Conservation (phyloP, 306 rosid genomes). For the Inga leiocalycina region DNA sequence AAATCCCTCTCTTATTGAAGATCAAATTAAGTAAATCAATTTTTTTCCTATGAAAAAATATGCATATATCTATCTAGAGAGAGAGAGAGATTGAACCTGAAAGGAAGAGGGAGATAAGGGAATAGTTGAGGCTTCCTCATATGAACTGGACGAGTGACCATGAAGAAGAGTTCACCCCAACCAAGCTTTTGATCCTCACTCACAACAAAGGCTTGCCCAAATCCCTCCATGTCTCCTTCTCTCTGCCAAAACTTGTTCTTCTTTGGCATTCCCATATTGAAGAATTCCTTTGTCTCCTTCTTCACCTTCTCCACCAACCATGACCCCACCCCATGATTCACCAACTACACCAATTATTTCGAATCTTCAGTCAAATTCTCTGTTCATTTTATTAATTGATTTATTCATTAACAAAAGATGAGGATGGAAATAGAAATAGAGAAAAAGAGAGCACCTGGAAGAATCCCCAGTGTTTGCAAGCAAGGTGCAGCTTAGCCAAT, state of each 20-base stretch:
- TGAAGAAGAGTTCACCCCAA: constrained; percentile 53
- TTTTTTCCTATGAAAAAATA: too few relatives aligned
- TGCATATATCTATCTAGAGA: too few relatives aligned
- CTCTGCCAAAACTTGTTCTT: constrained; percentile 57
- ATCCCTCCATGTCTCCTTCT: constrained; percentile 56
- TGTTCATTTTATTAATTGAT: not conserved
- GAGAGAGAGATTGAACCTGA: constrained; percentile 36
- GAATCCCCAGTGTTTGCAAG: constrained; percentile 44
- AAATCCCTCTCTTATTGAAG: too few relatives aligned
- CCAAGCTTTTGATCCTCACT: constrained; percentile 48
- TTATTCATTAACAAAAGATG: not conserved
- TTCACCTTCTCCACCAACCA: constrained; percentile 48
- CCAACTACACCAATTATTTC: constrained; percentile 40
- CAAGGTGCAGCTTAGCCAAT: constrained; percentile 35
- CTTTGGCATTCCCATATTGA: constrained; percentile 54
- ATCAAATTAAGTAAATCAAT: too few relatives aligned
- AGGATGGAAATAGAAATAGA: not conserved
- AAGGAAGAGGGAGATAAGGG: constrained; percentile 50
- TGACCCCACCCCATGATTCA: constrained; percentile 57
- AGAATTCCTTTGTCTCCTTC: constrained; percentile 43
- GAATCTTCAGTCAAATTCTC: not conserved
- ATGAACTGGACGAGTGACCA: constrained; percentile 43
- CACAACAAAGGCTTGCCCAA: constrained; percentile 62
- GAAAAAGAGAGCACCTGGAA: constrained; percentile 32
- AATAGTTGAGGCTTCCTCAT: constrained; percentile 50